phyloP scores from a whole-genome alignment of 2,329 filamentous ascomycete species.

The Claviceps africana region DNA sequence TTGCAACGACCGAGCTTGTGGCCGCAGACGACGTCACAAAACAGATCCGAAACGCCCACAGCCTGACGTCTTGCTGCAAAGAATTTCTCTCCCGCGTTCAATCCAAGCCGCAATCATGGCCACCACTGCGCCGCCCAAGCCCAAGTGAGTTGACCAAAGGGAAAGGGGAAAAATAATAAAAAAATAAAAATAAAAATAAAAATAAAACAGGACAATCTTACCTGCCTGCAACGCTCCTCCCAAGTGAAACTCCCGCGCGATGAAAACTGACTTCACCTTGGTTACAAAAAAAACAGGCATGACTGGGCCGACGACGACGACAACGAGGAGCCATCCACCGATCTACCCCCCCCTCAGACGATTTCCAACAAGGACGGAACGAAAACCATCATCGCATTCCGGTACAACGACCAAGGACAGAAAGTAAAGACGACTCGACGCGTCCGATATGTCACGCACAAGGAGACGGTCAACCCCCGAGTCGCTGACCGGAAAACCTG shows the following conservation, averaged over 20 bases:
- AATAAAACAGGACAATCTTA: too few relatives aligned
- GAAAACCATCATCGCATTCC: constrained; percentile 85
- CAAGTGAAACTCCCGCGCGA: constrained; percentile 1
- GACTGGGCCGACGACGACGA: constrained; percentile 98
- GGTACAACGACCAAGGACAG: constrained; percentile 82
- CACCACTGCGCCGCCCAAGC: constrained; percentile 24
- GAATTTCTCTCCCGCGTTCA: too few relatives aligned
- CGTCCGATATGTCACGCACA: constrained; percentile 82
- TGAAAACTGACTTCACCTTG: constrained; percentile 23
- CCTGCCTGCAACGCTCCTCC: too few relatives aligned
- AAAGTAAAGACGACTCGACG: constrained; percentile 96
- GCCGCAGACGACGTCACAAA: constrained; percentile 11
- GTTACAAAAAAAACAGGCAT: constrained; percentile 29
- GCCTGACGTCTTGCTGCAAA: too few relatives aligned
- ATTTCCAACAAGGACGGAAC: constrained; percentile 97
- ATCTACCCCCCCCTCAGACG: constrained; percentile 73
- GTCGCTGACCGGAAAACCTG: constrained; percentile 90
- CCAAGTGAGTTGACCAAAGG: constrained; percentile 27
- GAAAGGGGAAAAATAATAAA: too few relatives aligned
- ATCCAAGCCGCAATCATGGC: constrained; percentile 24
- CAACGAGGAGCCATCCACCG: constrained; percentile 54
- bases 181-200: too few relatives aligned
- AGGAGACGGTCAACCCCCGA: constrained; percentile 88
- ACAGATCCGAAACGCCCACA: too few relatives aligned
- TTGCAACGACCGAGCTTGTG: constrained; percentile 14